Evolutionary conservation across 2,329 filamentous ascomycete species (phyloP).

Genomic region (Aspergillus pseudoterreus): DNA sequence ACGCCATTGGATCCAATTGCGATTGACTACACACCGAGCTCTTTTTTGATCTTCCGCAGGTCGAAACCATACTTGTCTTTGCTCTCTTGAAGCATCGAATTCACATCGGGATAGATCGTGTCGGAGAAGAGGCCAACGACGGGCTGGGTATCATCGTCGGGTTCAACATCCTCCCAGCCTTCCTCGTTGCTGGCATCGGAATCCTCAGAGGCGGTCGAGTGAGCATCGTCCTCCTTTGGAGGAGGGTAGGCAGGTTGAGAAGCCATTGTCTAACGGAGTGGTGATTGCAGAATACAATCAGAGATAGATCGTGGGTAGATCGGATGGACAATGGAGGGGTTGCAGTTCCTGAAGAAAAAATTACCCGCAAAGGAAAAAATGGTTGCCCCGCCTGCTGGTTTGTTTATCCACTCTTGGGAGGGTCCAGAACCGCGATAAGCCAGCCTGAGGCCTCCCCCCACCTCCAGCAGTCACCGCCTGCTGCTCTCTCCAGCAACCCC

Average conservation of each 20-base stretch:
- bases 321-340: no score
- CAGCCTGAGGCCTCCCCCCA: constrained; percentile 19
- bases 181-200: constrained; percentile 50
- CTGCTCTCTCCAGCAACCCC: constrained; percentile 1
- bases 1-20: constrained; percentile 4
- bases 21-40: constrained; percentile 40
- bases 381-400: constrained; percentile 19
- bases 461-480: constrained; percentile 17
- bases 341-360: not conserved
- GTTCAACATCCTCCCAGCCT: constrained; percentile 58
- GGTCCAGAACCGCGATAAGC: constrained; percentile 12
- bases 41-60: constrained; percentile 57
- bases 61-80: constrained; percentile 65
- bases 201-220: constrained; percentile 34
- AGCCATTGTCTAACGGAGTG: constrained; percentile 3
- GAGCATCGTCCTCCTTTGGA: constrained; percentile 21
- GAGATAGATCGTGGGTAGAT: not conserved
- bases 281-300: not conserved
- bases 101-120: constrained; percentile 60
- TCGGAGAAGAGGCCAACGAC: constrained; percentile 68
- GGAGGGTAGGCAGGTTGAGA: constrained; percentile 25
- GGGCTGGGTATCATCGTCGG: constrained; percentile 59
- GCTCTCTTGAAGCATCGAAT: constrained; percentile 65
- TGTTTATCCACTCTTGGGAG: constrained; percentile 18
- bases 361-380: constrained; percentile 2